Evolutionary conservation across 164 flowering plant genomes (phyloP).

Genomic region (Chimonanthus salicifolius): DNA sequence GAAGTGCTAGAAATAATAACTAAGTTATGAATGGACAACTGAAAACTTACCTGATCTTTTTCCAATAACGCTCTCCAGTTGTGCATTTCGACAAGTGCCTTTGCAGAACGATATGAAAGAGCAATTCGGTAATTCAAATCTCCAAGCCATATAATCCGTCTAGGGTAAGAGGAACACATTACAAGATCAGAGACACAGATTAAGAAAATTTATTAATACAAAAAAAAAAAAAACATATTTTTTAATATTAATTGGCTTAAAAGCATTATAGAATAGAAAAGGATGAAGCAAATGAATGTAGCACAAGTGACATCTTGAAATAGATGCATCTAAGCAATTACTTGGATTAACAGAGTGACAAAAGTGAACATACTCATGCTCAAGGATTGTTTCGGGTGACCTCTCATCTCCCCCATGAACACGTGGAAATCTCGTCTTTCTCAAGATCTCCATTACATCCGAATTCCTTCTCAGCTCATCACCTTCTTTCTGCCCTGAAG

Average conservation of each 20-base stretch:
- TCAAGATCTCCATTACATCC: conserved; percentile 95
- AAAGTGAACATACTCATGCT: conserved; percentile 69
- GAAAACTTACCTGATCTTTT: conserved; percentile 78
- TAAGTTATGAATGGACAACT: background rate
- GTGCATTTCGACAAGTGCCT: conserved; percentile 96
- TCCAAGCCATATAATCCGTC: conserved; percentile 97
- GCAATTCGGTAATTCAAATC: conserved; percentile 93
- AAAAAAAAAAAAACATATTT: too few relatives aligned
- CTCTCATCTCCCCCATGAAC: conserved; percentile 77
- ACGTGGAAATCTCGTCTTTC: conserved; percentile 92
- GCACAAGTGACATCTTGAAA: background rate
- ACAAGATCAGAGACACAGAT: background rate
- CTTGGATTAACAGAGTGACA: background rate
- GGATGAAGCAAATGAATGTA: background rate
- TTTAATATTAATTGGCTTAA: too few relatives aligned
- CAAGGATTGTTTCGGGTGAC: conserved; percentile 83
- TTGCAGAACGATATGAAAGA: conserved; percentile 80
- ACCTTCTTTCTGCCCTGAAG: conserved; percentile 97
- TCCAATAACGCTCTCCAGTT: conserved; percentile 87
- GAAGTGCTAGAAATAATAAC: background rate
- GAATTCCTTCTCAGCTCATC: conserved; percentile 94
- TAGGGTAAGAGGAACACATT: conserved; percentile 20
- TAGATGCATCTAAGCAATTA: background rate
- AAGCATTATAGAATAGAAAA: too few relatives aligned
- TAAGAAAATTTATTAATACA: background rate